Evolutionary conservation across 257 asterid genomes (phyloP).

Genomic region (Plantago ovata): DNA sequence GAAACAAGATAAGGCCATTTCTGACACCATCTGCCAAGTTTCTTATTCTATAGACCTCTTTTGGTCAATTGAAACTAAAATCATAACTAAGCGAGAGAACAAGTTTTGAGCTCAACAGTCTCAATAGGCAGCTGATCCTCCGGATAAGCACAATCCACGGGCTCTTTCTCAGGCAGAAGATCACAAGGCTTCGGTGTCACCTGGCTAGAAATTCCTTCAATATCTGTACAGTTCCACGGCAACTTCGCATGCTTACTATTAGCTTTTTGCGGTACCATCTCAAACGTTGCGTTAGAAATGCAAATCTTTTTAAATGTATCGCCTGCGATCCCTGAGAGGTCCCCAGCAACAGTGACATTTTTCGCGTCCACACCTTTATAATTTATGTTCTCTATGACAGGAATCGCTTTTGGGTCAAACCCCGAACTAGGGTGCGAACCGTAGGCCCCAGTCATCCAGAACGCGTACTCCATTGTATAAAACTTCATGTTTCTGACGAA

Average conservation of each 20-base stretch:
- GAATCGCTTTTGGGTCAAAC: slow-evolving; percentile 54
- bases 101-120: no score
- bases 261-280: slow-evolving; percentile 4
- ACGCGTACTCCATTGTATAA: slow-evolving; percentile 46
- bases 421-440: slow-evolving; percentile 44
- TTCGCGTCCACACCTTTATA: slow-evolving; percentile 28
- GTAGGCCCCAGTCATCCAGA: slow-evolving; percentile 57
- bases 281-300: slow-evolving; percentile 38
- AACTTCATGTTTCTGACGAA: slow-evolving; percentile 35
- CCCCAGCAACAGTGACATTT: slow-evolving; percentile 44
- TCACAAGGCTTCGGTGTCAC: slow-evolving; percentile 52
- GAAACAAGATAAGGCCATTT: no score
- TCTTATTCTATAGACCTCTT: no score
- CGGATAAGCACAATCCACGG: no score
- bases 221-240: slow-evolving; percentile 60
- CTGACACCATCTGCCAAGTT: no score
- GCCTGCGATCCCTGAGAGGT: slow-evolving; percentile 37
- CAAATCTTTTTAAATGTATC: slow-evolving; percentile 50
- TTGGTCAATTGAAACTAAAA: no score
- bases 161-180: no score
- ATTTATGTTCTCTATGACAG: slow-evolving; percentile 39
- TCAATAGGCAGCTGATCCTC: no score
- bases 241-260: slow-evolving; percentile 11
- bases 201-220: slow-evolving; percentile 38
- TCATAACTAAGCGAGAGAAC: no score